These are phyloP conservation scores for Conticribra guillardii DNA, from an alignment of 108 stramenopile species.

Conservation along the genomic window DNA sequence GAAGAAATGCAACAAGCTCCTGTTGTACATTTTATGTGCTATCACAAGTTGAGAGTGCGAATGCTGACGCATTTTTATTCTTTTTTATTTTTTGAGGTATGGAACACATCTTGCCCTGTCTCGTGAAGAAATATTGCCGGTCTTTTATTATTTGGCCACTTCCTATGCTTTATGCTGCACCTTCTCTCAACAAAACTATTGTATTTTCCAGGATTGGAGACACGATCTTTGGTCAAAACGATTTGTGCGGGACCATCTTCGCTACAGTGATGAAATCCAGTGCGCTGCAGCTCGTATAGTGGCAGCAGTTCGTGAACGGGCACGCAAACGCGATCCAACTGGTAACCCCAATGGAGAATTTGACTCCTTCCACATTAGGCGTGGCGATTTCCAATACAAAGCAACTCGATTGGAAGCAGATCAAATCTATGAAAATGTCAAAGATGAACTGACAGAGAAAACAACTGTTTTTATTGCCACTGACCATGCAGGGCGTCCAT, in stretches of 20 bases:
- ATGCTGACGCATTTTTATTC: constrained; percentile 88
- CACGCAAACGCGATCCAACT: constrained; percentile 26
- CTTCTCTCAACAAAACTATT: not conserved
- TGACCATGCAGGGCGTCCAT: constrained; percentile 66
- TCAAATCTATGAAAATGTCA: constrained; percentile 54
- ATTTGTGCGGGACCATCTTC: constrained; percentile 85
- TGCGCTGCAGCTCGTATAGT: constrained; percentile 90
- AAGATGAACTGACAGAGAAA: constrained; percentile 57
- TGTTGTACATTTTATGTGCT: constrained; percentile 75
- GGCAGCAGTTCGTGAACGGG: constrained; percentile 62
- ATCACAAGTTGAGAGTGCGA: constrained; percentile 53
- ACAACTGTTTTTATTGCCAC: constrained; percentile 83
- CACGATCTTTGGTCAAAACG: constrained; percentile 84
- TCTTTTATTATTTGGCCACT: constrained; percentile 24
- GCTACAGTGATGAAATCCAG: constrained; percentile 89
- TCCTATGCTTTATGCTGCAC: not conserved
- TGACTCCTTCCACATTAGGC: constrained; percentile 79
- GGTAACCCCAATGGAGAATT: constrained; percentile 51
- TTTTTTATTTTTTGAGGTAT: constrained; percentile 77
- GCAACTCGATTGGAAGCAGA: constrained; percentile 61
- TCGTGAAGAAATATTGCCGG: not conserved
- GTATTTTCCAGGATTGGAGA: constrained; percentile 45
- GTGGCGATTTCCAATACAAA: constrained; percentile 86
- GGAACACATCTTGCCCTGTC: no score
- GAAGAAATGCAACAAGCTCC: constrained; percentile 62